Evolutionary conservation across 2,329 filamentous ascomycete species (phyloP).

Genomic region (Thermoascus crustaceus): DNA sequence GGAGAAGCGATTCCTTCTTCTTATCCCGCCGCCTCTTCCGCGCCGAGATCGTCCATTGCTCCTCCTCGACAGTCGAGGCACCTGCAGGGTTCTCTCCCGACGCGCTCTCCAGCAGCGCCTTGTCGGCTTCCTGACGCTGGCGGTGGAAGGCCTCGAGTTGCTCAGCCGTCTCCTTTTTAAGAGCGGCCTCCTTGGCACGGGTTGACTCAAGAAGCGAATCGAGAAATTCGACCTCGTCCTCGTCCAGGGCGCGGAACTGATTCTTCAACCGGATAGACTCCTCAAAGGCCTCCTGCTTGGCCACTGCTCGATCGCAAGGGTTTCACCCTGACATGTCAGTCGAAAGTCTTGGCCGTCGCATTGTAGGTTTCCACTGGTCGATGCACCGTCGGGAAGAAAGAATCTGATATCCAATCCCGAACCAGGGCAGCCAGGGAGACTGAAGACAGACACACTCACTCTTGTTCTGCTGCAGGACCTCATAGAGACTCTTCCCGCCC

Average conservation of each 20-base stretch:
- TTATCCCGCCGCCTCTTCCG: slow-evolving; percentile 48
- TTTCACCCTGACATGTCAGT: slow-evolving; percentile 36
- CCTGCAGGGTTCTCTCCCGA: slow-evolving; percentile 16
- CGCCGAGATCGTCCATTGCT: slow-evolving; percentile 42
- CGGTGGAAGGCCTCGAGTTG: slow-evolving; percentile 52
- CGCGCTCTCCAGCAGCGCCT: slow-evolving; percentile 35
- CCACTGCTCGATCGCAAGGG: slow-evolving; percentile 22
- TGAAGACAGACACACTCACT: slow-evolving; percentile 27
- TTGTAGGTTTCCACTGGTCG: not conserved
- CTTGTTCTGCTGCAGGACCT: slow-evolving; percentile 43
- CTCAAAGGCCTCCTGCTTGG: slow-evolving; percentile 46
- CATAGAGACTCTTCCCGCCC: slow-evolving; percentile 42
- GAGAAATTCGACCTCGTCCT: slow-evolving; percentile 45
- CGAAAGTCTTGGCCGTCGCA: slow-evolving; percentile 8
- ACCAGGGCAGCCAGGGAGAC: not conserved
- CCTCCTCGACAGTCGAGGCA: slow-evolving; percentile 26
- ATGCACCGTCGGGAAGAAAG: not conserved
- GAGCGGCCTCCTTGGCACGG: slow-evolving; percentile 47
- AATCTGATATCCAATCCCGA: not conserved
- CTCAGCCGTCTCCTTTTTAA: slow-evolving; percentile 51
- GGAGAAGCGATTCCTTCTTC: slow-evolving; percentile 31
- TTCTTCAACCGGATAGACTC: slow-evolving; percentile 44
- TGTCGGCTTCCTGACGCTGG: slow-evolving; percentile 53
- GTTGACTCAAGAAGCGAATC: slow-evolving; percentile 51
- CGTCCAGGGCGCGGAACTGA: slow-evolving; percentile 44